Evolutionary conservation across 2,329 filamentous ascomycete genomes (phyloP), one percentile per base, ranked within the genome.

Genomic region (Ceratocystis huliohia): DNA sequence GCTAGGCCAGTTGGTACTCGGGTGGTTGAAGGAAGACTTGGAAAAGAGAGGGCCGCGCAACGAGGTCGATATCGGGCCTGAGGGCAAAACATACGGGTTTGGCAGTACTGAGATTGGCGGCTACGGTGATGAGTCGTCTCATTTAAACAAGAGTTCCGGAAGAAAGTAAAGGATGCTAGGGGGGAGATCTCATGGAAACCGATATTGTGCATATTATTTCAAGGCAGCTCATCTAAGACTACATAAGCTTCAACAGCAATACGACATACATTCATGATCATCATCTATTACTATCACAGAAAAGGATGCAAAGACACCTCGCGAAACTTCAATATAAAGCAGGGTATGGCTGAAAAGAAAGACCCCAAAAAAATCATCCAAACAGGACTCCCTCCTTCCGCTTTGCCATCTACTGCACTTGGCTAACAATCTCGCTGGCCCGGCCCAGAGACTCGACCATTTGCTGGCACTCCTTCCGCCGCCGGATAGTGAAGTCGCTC

Each of bases 401-500:
- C 53, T 62, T 4, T 6, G 67, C 53, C 45, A 61, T 67, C 75
- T 80, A 85, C 80, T 85, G 83, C 66, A 87, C 85, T 75, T 87
- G 84, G 77, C 90, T 92, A 75, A 99, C 94, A 78, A 99, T 97
- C 81, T 99, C 94, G 76, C 87, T 94, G 67, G 94, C 94, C 76
- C 89, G 88, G 71, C 82, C 79, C 73, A 99, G 81, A 66, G 89
- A 95, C 78, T 99, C 94, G 64, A 99, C 94, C 94, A 99, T 99
- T 78, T 96, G 91, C 78, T 95, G 91, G 78, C 94, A 99, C 78
- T 99, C 94, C 82, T 99, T 99, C 76, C 94, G 84, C 76, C 94
- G 84, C 73, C 93, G 86, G 73, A 96, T 83, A 2, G 94, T 99
- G 81, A 96, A 97, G 76, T 99, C 94, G 74, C 90, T 96, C 79